Evolutionary conservation across 1,284 basidiomycete genomes (phyloP).

Genomic region (Coniophora puteana): DNA sequence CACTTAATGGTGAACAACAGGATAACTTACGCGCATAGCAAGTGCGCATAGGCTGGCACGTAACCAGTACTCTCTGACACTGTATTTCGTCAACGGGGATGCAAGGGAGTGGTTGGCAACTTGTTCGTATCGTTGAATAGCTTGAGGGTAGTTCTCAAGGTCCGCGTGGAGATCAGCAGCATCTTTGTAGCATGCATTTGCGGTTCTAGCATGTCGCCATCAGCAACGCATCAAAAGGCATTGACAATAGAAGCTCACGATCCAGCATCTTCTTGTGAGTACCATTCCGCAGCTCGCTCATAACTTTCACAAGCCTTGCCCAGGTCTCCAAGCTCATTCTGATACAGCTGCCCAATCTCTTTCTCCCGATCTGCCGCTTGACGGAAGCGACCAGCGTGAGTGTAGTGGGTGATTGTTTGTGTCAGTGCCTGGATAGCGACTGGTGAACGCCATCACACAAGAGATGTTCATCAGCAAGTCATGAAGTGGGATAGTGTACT

Average conservation of each 20-base stretch:
- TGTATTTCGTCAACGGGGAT: slow-evolving; percentile 93
- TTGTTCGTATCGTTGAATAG: slow-evolving; percentile 87
- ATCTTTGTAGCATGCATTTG: slow-evolving; percentile 94
- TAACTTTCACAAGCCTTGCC: slow-evolving; percentile 87
- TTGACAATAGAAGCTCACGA: slow-evolving; percentile 60
- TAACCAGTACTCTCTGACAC: slow-evolving; percentile 98
- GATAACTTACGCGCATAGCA: slow-evolving; percentile 73
- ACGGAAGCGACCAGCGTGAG: slow-evolving; percentile 86
- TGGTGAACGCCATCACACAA: slow-evolving; percentile 31
- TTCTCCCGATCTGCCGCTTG: slow-evolving; percentile 98
- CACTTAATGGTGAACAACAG: slow-evolving; percentile 7
- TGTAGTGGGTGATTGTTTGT: slow-evolving; percentile 83
- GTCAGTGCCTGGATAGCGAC: slow-evolving; percentile 91
- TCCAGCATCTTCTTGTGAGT: slow-evolving; percentile 94
- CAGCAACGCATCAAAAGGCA: neutral
- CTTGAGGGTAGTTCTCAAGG: slow-evolving; percentile 79
- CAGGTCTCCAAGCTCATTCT: slow-evolving; percentile 74
- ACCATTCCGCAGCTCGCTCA: slow-evolving; percentile 95
- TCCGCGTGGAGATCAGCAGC: slow-evolving; percentile 95
- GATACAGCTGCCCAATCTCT: slow-evolving; percentile 91
- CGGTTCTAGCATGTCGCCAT: slow-evolving; percentile 60
- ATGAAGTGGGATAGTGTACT: slow-evolving; percentile 25
- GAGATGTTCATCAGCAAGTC: slow-evolving; percentile 13
- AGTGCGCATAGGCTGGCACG: slow-evolving; percentile 86
- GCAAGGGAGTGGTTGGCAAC: slow-evolving; percentile 86